phyloP scores from a whole-genome alignment of 352 stramenopile species.

The Pythium aristosporum region DNA sequence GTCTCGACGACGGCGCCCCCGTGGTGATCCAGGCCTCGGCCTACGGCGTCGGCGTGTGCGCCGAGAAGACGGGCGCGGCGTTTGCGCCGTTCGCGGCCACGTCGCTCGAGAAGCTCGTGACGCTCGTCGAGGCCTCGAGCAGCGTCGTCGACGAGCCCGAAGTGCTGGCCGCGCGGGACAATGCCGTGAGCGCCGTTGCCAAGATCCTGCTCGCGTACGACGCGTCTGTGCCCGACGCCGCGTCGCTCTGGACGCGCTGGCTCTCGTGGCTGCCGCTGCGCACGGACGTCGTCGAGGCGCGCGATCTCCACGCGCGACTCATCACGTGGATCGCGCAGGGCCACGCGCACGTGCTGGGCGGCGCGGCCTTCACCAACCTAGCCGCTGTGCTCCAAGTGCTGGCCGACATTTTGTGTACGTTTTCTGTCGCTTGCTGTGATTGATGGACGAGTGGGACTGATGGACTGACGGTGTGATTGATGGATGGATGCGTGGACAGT shows the following conservation, averaged over 20 bases:
- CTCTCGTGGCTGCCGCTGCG: conserved; percentile 80
- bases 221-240: conserved; percentile 44
- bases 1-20: conserved; percentile 64
- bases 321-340: conserved; percentile 58
- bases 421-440: conserved; percentile 13
- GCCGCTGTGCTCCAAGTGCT: conserved; percentile 73
- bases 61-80: conserved; percentile 66
- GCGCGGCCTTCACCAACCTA: conserved; percentile 64
- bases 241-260: conserved; percentile 70
- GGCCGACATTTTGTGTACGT: conserved; percentile 70
- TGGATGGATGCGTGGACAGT: conserved; percentile 30
- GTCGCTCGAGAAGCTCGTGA: conserved; percentile 73
- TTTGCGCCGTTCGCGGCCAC: conserved; percentile 71
- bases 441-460: neutral
- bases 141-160: conserved; percentile 63
- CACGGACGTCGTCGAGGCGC: conserved; percentile 77
- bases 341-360: conserved; percentile 60
- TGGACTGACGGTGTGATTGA: conserved; percentile 2
- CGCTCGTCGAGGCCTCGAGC: conserved; percentile 51
- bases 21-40: conserved; percentile 77
- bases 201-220: conserved; percentile 74
- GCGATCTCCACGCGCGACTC: conserved; percentile 72
- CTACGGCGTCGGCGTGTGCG: conserved; percentile 83
- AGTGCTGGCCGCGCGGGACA: conserved; percentile 70
- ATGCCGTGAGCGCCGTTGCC: conserved; percentile 76